phyloP scores from a whole-genome alignment of 305 asterid genomes.

The Fraxinus paxiana region DNA sequence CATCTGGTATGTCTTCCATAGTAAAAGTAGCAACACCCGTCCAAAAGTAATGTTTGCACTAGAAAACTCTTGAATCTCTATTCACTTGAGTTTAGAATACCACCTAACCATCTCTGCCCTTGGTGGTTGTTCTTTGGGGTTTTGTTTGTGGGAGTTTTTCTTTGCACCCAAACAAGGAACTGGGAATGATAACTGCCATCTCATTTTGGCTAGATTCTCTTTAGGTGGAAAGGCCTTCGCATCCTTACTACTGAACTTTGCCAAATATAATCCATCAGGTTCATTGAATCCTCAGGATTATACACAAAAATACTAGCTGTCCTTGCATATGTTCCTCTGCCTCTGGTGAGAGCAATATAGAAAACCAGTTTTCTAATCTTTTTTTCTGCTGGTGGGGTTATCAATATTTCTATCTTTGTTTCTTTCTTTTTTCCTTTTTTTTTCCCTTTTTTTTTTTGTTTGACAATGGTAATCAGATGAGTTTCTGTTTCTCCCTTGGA shows the following conservation, averaged over 20 bases:
- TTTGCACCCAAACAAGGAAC: neutral
- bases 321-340: neutral
- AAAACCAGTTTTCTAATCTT: neutral
- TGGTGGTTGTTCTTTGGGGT: neutral
- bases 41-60: neutral
- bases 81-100: neutral
- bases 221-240: neutral
- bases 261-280: neutral
- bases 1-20: conserved; percentile 46
- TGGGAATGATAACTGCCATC: neutral
- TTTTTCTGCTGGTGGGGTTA: neutral
- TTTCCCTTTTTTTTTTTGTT: neutral
- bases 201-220: neutral
- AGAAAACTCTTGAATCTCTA: neutral
- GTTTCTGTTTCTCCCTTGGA: conserved; percentile 24
- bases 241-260: neutral
- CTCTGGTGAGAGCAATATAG: neutral
- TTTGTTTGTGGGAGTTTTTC: neutral
- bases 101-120: neutral
- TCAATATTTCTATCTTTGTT: conserved; percentile 10
- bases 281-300: neutral
- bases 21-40: neutral
- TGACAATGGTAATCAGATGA: conserved; percentile 6
- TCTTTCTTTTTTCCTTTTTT: neutral
- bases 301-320: neutral